These are phyloP conservation scores for Leccinum uliginosum DNA, from an alignment of 768 basidiomycete genomes.

Conservation along the genomic window DNA sequence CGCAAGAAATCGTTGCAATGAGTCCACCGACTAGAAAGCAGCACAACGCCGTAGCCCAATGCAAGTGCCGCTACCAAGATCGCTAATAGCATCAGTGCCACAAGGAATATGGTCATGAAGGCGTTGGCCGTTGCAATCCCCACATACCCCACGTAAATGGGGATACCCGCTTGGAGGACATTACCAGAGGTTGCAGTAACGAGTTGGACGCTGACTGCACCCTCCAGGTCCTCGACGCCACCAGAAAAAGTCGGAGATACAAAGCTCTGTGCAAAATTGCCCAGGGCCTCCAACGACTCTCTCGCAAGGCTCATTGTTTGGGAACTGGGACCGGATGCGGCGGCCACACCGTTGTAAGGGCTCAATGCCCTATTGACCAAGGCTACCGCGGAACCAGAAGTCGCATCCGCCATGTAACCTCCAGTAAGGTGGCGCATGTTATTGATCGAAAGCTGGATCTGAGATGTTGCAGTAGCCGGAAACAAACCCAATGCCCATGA, in stretches of 20 bases:
- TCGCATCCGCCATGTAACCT: constrained; percentile 60
- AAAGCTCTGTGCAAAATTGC: constrained; percentile 8
- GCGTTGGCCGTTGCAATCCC: constrained; percentile 83
- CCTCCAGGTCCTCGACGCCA: constrained; percentile 25
- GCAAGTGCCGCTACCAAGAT: constrained; percentile 50
- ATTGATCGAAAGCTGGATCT: constrained; percentile 75
- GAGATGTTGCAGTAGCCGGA: constrained; percentile 44
- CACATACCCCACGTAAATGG: constrained; percentile 73
- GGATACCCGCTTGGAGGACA: constrained; percentile 73
- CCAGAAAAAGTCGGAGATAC: constrained; percentile 7
- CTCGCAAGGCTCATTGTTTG: neutral
- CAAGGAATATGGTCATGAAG: constrained; percentile 85
- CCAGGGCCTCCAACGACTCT: constrained; percentile 11
- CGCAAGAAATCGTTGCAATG: constrained; percentile 16
- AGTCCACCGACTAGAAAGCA: constrained; percentile 23
- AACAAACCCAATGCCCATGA: constrained; percentile 84
- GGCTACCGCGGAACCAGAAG: constrained; percentile 57
- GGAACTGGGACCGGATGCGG: neutral
- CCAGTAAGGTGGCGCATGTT: constrained; percentile 81
- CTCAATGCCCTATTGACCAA: constrained; percentile 79
- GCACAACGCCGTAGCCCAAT: constrained; percentile 45
- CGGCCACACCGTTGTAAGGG: constrained; percentile 56
- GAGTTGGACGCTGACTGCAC: constrained; percentile 47
- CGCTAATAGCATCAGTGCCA: constrained; percentile 62
- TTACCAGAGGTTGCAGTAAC: constrained; percentile 62